These are phyloP conservation scores for Dillenia suffruticosa DNA, from an alignment of 164 flowering plant genomes.

Conservation along the genomic window DNA sequence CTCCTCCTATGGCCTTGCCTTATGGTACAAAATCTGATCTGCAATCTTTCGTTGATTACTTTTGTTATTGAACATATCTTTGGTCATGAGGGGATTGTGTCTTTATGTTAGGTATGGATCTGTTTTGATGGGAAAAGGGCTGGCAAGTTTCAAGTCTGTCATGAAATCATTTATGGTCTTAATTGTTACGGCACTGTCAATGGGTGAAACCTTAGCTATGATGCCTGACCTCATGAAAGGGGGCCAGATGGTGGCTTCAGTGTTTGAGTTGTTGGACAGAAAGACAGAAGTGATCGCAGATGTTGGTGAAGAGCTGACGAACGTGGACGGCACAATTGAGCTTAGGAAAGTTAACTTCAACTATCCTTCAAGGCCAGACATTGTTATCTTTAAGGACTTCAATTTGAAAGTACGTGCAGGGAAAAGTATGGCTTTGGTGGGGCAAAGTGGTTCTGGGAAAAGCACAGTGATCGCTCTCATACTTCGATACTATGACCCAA, in stretches of 20 bases:
- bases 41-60: neutral
- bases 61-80: neutral
- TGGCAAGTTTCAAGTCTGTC: slow-evolving; percentile 78
- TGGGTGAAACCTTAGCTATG: slow-evolving; percentile 93
- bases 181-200: slow-evolving; percentile 90
- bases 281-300: slow-evolving; percentile 59
- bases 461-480: slow-evolving; percentile 89
- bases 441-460: slow-evolving; percentile 96
- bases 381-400: slow-evolving; percentile 69
- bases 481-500: slow-evolving; percentile 85
- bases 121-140: slow-evolving; percentile 78
- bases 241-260: slow-evolving; percentile 87
- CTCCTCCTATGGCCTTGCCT: slow-evolving; percentile 87
- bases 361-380: slow-evolving; percentile 90
- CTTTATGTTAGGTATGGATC: slow-evolving; percentile 76
- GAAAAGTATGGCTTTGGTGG: slow-evolving; percentile 91
- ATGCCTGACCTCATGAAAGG: slow-evolving; percentile 92
- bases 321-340: slow-evolving; percentile 79
- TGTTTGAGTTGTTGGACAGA: slow-evolving; percentile 78
- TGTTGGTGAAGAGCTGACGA: slow-evolving; percentile 61
- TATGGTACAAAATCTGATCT: slow-evolving; percentile 54
- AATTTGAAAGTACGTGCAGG: slow-evolving; percentile 67
- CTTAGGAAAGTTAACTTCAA: slow-evolving; percentile 61
- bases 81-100: neutral
- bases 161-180: slow-evolving; percentile 95